phyloP scores from a whole-genome alignment of 768 basidiomycete species.

The Lactarius hatsudake region DNA sequence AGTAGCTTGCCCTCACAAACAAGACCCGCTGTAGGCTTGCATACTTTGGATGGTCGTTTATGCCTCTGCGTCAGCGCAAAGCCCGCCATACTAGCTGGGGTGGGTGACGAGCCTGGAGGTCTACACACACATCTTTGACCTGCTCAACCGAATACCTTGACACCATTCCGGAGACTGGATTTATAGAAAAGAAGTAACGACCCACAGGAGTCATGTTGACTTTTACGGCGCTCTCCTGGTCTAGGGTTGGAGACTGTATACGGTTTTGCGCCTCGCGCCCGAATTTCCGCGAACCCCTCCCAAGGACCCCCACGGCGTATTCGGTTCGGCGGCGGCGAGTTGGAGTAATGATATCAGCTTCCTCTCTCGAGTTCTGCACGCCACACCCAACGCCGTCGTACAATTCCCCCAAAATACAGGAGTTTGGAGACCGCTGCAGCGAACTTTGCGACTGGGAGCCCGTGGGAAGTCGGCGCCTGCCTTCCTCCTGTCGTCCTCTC shows the following conservation, averaged over 20 bases:
- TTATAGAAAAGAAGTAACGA: neutral
- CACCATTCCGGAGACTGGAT: neutral
- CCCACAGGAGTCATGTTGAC: neutral
- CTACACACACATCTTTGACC: neutral
- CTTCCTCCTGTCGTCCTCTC: conserved; percentile 3
- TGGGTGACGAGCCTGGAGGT: neutral
- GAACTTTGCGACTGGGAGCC: neutral
- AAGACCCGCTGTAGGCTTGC: neutral
- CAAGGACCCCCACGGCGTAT: neutral
- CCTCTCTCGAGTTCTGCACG: neutral
- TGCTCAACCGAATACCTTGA: neutral
- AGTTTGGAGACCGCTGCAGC: neutral
- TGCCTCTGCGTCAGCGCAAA: neutral
- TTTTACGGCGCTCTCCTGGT: neutral
- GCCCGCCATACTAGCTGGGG: too few relatives aligned
- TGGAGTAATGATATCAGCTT: neutral
- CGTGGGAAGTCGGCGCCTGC: conserved; percentile 12
- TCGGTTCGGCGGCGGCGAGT: neutral
- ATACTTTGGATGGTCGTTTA: neutral
- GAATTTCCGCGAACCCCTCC: neutral
- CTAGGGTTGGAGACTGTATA: neutral
- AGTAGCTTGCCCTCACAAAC: neutral
- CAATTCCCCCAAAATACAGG: neutral
- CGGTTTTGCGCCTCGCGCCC: neutral
- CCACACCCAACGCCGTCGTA: neutral